Evolutionary conservation across 2,329 filamentous ascomycete species (phyloP).

Genomic region (Colletotrichum sp.): DNA sequence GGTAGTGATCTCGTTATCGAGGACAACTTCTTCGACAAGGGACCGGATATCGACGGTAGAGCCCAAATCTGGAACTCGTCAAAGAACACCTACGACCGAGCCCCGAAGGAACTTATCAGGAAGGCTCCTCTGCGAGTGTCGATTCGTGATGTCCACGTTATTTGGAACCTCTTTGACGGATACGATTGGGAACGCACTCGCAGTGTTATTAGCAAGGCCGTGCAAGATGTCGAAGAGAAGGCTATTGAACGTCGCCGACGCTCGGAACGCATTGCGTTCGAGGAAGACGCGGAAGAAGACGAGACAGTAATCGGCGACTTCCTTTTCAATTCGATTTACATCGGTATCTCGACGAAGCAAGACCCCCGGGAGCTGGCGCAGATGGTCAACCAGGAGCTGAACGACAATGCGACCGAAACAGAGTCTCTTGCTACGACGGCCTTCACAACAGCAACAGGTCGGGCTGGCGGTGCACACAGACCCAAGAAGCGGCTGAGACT

Average conservation of each 20-base stretch:
- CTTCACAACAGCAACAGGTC: conserved; percentile 62
- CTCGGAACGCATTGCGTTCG: conserved; percentile 56
- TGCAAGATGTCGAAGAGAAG: conserved; percentile 84
- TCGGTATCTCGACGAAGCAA: conserved; percentile 84
- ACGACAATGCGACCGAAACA: conserved; percentile 86
- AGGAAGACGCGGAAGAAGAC: conserved; percentile 76
- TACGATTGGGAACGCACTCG: conserved; percentile 95
- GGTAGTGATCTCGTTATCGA: conserved; percentile 72
- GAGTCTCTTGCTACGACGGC: conserved; percentile 85
- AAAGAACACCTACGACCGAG: conserved; percentile 74
- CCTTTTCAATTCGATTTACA: conserved; percentile 98
- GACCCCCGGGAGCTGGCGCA: conserved; percentile 82
- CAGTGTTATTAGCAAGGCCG: conserved; percentile 84
- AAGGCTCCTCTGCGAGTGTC: conserved; percentile 77
- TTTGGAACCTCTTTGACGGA: conserved; percentile 97
- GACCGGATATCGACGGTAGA: conserved; percentile 64
- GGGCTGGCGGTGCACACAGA: conserved; percentile 45
- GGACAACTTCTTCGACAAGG: conserved; percentile 77
- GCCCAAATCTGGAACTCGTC: conserved; percentile 83
- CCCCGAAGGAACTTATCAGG: conserved; percentile 64
- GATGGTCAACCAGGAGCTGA: conserved; percentile 86
- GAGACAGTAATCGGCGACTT: conserved; percentile 92
- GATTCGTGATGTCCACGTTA: conserved; percentile 87
- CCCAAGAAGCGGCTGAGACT: conserved; percentile 69
- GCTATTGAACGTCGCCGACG: conserved; percentile 76